These are phyloP conservation scores for Metschnikowia matae DNA, from an alignment of 805 yeast species.

Conservation along the genomic window DNA sequence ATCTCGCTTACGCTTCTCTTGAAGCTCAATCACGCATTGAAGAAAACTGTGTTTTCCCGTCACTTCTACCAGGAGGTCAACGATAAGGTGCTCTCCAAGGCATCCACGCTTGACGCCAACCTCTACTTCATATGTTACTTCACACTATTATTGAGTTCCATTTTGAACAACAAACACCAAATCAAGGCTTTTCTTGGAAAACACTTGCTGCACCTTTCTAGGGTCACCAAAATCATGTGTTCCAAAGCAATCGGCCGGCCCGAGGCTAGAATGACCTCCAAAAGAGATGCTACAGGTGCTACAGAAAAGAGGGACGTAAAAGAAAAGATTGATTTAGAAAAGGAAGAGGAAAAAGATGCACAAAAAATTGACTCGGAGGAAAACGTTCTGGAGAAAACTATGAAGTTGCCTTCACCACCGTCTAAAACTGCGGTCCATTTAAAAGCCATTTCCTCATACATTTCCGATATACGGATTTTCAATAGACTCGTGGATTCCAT, in stretches of 20 bases:
- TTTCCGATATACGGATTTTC: slow-evolving; percentile 41
- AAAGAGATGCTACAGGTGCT: not conserved
- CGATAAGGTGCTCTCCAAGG: slow-evolving; percentile 33
- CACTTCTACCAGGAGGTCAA: slow-evolving; percentile 40
- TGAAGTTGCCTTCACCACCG: not conserved
- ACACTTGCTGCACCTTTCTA: slow-evolving; percentile 25
- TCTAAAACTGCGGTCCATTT: slow-evolving; percentile 33
- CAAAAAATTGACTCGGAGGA: not conserved
- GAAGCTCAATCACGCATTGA: slow-evolving; percentile 25
- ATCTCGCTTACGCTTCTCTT: slow-evolving; percentile 25
- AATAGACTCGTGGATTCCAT: slow-evolving; percentile 39
- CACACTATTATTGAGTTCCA: slow-evolving; percentile 33
- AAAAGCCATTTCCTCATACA: slow-evolving; percentile 32
- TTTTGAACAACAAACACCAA: slow-evolving; percentile 34
- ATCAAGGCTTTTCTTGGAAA: slow-evolving; percentile 26
- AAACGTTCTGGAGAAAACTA: not conserved
- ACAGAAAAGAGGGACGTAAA: too few species aligned
- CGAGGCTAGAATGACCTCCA: not conserved
- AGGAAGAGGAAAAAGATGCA: not conserved
- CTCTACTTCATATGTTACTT: slow-evolving; percentile 43
- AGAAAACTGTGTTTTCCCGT: slow-evolving; percentile 32
- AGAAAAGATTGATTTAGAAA: too few species aligned
- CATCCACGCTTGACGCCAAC: slow-evolving; percentile 35
- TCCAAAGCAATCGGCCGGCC: not conserved
- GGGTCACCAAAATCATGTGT: slow-evolving; percentile 7